Evolutionary conservation across 768 basidiomycete genomes (phyloP), one percentile per base, ranked within the genome.

Genomic region (Phylloporus rhodoxanthus): DNA sequence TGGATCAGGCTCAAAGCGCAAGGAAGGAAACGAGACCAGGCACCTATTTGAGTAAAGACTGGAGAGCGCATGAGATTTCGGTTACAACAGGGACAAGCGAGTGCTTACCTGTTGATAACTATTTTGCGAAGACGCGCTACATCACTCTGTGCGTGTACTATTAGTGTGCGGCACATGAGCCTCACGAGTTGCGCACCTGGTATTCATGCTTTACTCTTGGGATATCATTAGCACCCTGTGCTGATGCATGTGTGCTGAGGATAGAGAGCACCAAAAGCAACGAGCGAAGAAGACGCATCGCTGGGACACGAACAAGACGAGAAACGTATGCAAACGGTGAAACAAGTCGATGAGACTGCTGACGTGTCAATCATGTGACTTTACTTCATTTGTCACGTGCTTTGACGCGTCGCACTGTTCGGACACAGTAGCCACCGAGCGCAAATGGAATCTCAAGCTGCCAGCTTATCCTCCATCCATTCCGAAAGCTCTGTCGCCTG

Each of bases 51-150:
- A 90, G 73, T 91, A 89, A 59, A 90, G 79, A 74, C 87, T 89
- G 48, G 11, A 65, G 52, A 55, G 32, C 15, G 6, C 13, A 44
- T 62, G 36, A 66, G 57, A 30, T 15, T 23, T n/a, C 19, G 20
- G 19, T 36, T 25, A 19, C 13, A 36, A 26, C 8, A 32, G 17
- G 8, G 15, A 33, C 8, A 28, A 33, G 21, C 19, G 17, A 52
- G 29, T 11, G 45, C 72, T 58, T 56, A 79, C 84, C 86, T 89
- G 72, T 94, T 89, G 61, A 95, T 90, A 55, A 96, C 92, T 54
- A 95, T 91, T 62, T 88, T 91, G 51, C 94, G 81, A 57, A 97
- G 76, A 61, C 94, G 87, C 33, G 91, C 80, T 50, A 96, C 91
- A 69, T 95, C 93, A 59, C 92, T 94, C 92, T 94, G 61, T 1